These are phyloP conservation scores for Alternaria triticimaculans DNA, from an alignment of 2,329 filamentous ascomycete genomes.

Conservation along the genomic window DNA sequence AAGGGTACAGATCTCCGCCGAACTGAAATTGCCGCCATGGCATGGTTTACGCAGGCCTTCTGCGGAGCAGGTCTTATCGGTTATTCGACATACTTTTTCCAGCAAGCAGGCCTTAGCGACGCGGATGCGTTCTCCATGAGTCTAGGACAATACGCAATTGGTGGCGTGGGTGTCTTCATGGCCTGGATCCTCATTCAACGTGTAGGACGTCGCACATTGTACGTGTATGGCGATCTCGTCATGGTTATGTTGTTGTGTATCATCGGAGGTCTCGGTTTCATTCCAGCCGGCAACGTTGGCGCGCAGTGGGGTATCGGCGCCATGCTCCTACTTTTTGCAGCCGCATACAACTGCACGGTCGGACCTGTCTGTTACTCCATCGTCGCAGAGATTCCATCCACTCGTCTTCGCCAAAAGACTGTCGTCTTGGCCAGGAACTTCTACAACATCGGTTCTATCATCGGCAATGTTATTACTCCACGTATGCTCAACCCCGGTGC, in stretches of 20 bases:
- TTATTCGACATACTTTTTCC: slow-evolving; percentile 56
- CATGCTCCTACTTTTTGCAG: slow-evolving; percentile 52
- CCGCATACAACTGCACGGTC: slow-evolving; percentile 84
- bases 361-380: slow-evolving; percentile 91
- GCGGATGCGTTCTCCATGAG: slow-evolving; percentile 54
- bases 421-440: slow-evolving; percentile 82
- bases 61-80: slow-evolving; percentile 46
- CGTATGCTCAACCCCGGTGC: slow-evolving; percentile 47
- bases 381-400: slow-evolving; percentile 82
- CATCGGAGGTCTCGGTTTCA: slow-evolving; percentile 79
- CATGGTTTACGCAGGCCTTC: slow-evolving; percentile 56
- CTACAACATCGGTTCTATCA: slow-evolving; percentile 77
- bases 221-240: slow-evolving; percentile 69
- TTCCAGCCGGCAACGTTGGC: slow-evolving; percentile 47
- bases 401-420: slow-evolving; percentile 87
- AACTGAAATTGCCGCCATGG: slow-evolving; percentile 71
- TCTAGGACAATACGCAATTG: slow-evolving; percentile 64
- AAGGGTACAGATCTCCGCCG: slow-evolving; percentile 78
- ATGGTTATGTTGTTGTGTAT: slow-evolving; percentile 72
- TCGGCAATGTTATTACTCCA: slow-evolving; percentile 63
- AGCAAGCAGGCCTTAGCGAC: slow-evolving; percentile 55
- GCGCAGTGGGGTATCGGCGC: slow-evolving; percentile 54
- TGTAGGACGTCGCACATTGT: slow-evolving; percentile 76
- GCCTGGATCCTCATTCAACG: slow-evolving; percentile 82
- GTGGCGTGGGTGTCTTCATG: slow-evolving; percentile 70